Evolutionary conservation across 2,329 filamentous ascomycete species (phyloP), one percentile per base, ranked within the genome.

Genomic region (Rutstroemia sp.): DNA sequence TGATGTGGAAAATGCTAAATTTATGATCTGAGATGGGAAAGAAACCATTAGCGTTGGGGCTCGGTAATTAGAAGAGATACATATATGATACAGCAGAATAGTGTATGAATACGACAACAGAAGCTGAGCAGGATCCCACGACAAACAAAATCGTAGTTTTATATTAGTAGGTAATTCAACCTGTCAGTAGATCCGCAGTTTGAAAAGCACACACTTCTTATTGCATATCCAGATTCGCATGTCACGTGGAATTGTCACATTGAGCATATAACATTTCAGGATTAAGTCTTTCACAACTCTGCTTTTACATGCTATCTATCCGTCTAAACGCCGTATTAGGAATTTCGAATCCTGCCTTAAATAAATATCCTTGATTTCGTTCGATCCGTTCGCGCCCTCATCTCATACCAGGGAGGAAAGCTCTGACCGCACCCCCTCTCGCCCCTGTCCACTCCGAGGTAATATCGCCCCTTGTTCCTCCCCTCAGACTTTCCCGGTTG

Each of bases 301-400:
- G 27, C 25, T 30, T 37, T 25, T 49, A 39, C 45, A 54, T 54
- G 37, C 52, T 50, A 55, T 55, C 46, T 55, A 55, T 55, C 46
- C 52, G 25, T 55, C 52, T 55, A 50, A 55, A 55, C 38, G 52
- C 46, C 52, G 42, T 50, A 55, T 55, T 50, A 55, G 45, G 37
- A 38, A 55, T 55, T 44, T 55, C n/a, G 41, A 34, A 16, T 25
- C 51, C 19, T 23, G 25, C 25, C 21, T 44, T 21, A 10, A 17
- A 44, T 17, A 34, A 44, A 44, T 21, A 44, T 44, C 17, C 17
- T 21, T 51, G 30, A 30, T 42, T 19, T 42, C 39, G 39, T 42
- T 8, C 39, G 39, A 17, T 42, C 16, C 41, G 14, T 44, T 7
- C 41, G 4, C 19, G 17, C 41, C 9, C 21, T 44, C 17, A 42